A percentile compares a stretch with the other conserved stretches of the same genome.
phyloP scores from a whole-genome alignment of 805 yeast genomes.

The Lipomyces spencermartinsiae region DNA sequence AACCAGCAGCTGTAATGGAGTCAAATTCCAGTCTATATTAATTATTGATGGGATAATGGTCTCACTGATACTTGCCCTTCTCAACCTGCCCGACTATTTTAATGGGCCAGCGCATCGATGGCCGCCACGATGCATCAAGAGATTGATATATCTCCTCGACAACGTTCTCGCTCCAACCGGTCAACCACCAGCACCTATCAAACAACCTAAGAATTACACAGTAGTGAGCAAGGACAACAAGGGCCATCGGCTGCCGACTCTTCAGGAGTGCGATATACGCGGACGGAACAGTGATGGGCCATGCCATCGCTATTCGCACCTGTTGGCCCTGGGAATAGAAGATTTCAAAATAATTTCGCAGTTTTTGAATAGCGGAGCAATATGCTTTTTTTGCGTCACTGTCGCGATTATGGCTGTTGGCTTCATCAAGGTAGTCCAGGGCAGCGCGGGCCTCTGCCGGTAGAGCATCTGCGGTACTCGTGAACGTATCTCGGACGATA shows the following conservation, averaged over 20 bases:
- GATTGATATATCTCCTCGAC: neutral
- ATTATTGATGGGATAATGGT: neutral
- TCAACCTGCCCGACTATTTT: neutral
- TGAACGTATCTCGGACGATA: neutral
- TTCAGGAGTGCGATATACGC: neutral
- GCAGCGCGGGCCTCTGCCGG: neutral
- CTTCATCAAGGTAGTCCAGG: neutral
- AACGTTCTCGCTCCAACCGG: neutral
- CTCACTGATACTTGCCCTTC: neutral
- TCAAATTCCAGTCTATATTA: neutral
- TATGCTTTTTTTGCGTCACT: neutral
- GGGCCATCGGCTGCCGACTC: conserved; percentile 10
- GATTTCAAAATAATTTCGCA: neutral
- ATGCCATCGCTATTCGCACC: neutral
- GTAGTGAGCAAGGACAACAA: conserved; percentile 9
- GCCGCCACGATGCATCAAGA: neutral
- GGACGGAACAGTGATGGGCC: neutral
- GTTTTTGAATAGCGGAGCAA: neutral
- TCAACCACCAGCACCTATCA: neutral
- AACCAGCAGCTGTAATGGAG: no score
- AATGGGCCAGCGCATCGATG: neutral
- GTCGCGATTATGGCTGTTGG: neutral
- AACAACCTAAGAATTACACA: neutral
- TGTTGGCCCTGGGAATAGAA: neutral
- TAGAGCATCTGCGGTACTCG: neutral